Percentiles rank a stretch among this genome's conserved stretches.
Conservation (phyloP, 345 rosid species). For the Euphorbia pulcherrima region DNA sequence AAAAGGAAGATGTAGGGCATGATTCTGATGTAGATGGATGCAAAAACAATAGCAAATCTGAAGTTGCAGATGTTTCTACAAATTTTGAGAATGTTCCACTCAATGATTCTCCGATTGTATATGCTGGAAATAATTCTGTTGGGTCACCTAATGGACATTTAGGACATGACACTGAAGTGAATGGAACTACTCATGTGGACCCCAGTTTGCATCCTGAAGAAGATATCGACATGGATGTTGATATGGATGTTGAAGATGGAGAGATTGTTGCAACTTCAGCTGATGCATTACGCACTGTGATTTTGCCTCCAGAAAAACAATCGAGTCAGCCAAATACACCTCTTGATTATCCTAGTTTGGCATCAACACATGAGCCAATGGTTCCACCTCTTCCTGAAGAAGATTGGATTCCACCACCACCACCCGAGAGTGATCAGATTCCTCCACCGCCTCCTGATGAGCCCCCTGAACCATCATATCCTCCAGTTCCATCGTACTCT, state of each 20-base stretch:
- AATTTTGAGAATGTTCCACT: conserved; percentile 17
- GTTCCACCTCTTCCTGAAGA: conserved; percentile 70
- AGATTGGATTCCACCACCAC: conserved; percentile 94
- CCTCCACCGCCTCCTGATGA: conserved; percentile 93
- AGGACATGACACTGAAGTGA: conserved; percentile 25
- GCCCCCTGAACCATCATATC: conserved; percentile 51
- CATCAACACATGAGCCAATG: conserved; percentile 26
- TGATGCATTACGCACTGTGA: conserved; percentile 29
- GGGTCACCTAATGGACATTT: conserved; percentile 34
- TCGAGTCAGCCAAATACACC: conserved; percentile 29
- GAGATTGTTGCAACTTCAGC: conserved; percentile 14
- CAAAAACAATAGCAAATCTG: conserved; percentile 25
- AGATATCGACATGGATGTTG: conserved; percentile 91
- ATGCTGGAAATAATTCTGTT: conserved; percentile 18
- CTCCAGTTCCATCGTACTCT: conserved; percentile 40
- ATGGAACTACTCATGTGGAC: conserved; percentile 26
- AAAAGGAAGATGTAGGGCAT: conserved; percentile 26
- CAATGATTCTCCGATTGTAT: conserved; percentile 18
- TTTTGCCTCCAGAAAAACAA: conserved; percentile 31
- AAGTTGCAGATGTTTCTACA: conserved; percentile 28
- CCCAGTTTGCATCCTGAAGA: conserved; percentile 37
- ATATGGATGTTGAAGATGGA: conserved; percentile 91
- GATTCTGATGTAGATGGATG: conserved; percentile 34
- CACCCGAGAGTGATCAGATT: conserved; percentile 67
- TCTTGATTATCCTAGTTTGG: conserved; percentile 25